phyloP scores from a whole-genome alignment of 2,329 filamentous ascomycete species.

The Podosphaera aphanis region DNA sequence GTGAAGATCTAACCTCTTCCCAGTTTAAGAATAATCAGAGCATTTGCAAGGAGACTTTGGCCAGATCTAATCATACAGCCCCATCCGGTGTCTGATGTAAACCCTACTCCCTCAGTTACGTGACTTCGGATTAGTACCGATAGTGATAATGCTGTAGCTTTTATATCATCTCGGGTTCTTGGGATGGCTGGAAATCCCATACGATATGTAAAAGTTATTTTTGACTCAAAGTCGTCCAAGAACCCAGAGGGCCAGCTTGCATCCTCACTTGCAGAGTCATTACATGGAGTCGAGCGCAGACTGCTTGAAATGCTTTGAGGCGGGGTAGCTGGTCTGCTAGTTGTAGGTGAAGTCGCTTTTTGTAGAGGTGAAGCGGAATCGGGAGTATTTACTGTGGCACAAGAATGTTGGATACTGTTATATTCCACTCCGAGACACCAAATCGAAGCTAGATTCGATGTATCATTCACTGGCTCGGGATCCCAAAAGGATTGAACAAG shows the following conservation, averaged over 20 bases:
- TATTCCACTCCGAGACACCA: slow-evolving; percentile 60
- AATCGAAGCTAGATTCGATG: slow-evolving; percentile 40
- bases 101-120: slow-evolving; percentile 55
- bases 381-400: neutral
- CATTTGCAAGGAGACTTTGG: slow-evolving; percentile 77
- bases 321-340: slow-evolving; percentile 11
- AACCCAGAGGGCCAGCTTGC: slow-evolving; percentile 64
- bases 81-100: slow-evolving; percentile 88
- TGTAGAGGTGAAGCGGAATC: neutral
- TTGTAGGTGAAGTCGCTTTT: slow-evolving; percentile 3
- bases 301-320: slow-evolving; percentile 15
- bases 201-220: slow-evolving; percentile 90
- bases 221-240: slow-evolving; percentile 76
- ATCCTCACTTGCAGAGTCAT: slow-evolving; percentile 10
- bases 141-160: slow-evolving; percentile 50
- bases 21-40: slow-evolving; percentile 45
- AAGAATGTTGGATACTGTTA: slow-evolving; percentile 9
- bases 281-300: slow-evolving; percentile 11
- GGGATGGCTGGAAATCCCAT: slow-evolving; percentile 67
- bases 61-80: slow-evolving; percentile 97
- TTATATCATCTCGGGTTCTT: slow-evolving; percentile 51
- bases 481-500: slow-evolving; percentile 87
- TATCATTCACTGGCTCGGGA: slow-evolving; percentile 63
- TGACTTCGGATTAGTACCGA: slow-evolving; percentile 64
- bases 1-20: slow-evolving; percentile 41